Evolutionary conservation across 345 rosid genomes (phyloP).

Genomic region (Adansonia digitata): DNA sequence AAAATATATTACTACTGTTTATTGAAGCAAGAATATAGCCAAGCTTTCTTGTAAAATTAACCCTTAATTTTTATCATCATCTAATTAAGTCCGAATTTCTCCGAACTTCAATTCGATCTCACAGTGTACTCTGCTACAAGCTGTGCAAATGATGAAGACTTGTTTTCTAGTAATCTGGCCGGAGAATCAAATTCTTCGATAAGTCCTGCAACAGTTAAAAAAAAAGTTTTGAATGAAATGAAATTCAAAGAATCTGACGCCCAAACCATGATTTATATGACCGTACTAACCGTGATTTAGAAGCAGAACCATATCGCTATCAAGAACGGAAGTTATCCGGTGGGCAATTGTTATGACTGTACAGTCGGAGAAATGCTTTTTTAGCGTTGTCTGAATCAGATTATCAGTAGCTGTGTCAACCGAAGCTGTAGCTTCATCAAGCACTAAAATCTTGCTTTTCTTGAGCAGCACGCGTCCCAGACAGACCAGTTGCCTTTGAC

Average conservation of each 20-base stretch:
- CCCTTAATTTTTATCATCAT: neutral
- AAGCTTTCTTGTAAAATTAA: neutral
- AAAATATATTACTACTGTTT: neutral
- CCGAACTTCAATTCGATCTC: constrained; percentile 51
- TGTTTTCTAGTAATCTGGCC: constrained; percentile 46
- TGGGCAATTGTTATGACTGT: constrained; percentile 55
- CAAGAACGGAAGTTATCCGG: constrained; percentile 48
- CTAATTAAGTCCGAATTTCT: neutral
- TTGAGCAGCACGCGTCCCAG: constrained; percentile 49
- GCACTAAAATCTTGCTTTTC: constrained; percentile 49
- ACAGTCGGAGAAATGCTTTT: constrained; percentile 39
- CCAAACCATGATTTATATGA: too few species aligned
- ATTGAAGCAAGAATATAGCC: neutral
- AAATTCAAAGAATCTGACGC: neutral
- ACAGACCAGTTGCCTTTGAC: constrained; percentile 60
- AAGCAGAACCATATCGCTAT: constrained; percentile 53
- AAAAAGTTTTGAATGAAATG: neutral
- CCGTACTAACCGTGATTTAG: constrained; percentile 33
- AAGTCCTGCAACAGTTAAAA: constrained; percentile 36
- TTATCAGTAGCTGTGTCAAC: constrained; percentile 63
- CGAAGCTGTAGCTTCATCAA: constrained; percentile 65
- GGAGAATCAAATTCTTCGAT: constrained; percentile 70
- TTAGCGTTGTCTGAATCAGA: constrained; percentile 44
- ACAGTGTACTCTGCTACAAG: constrained; percentile 71
- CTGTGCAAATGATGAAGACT: constrained; percentile 64